Conservation (phyloP, 1,284 basidiomycete genomes). For the Mycosarcoma maydis region DNA sequence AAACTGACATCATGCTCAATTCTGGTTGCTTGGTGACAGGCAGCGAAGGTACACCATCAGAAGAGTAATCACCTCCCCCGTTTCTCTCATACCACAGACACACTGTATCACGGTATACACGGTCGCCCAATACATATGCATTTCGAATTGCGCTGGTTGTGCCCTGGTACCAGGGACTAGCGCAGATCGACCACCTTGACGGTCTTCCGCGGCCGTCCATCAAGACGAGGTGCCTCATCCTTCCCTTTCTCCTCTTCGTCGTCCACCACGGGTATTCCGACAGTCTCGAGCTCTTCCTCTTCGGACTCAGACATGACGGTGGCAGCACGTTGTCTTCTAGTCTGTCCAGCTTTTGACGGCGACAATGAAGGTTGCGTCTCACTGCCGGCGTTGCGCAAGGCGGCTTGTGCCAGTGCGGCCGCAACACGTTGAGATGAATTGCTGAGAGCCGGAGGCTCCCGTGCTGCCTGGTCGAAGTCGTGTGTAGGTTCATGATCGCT, state of each 20-base stretch:
- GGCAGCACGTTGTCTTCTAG: slow-evolving; percentile 19
- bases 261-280: slow-evolving; percentile 15
- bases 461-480: too few relatives aligned
- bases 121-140: not conserved
- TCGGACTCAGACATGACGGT: slow-evolving; percentile 47
- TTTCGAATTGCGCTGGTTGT: not conserved
- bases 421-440: slow-evolving; percentile 19
- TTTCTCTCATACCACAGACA: not conserved
- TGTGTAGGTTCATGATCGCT: slow-evolving; percentile 28
- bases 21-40: too few relatives aligned
- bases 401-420: slow-evolving; percentile 23
- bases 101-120: not conserved
- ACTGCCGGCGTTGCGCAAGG: not conserved
- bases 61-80: slow-evolving; percentile 14
- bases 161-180: not conserved
- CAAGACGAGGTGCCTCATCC: slow-evolving; percentile 5
- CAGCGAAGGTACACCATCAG: slow-evolving; percentile 49
- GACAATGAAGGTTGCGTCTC: not conserved
- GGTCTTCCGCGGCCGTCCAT: slow-evolving; percentile 29
- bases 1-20: slow-evolving; percentile 1
- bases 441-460: too few relatives aligned
- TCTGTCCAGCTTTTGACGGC: not conserved
- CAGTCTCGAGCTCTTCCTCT: slow-evolving; percentile 39
- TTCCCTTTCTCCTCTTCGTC: not conserved
- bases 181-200: slow-evolving; percentile 38